Evolutionary conservation across 1,139 yeast species (phyloP), one percentile per base, ranked within the genome.

Genomic region (Geotrichum bryndzae): DNA sequence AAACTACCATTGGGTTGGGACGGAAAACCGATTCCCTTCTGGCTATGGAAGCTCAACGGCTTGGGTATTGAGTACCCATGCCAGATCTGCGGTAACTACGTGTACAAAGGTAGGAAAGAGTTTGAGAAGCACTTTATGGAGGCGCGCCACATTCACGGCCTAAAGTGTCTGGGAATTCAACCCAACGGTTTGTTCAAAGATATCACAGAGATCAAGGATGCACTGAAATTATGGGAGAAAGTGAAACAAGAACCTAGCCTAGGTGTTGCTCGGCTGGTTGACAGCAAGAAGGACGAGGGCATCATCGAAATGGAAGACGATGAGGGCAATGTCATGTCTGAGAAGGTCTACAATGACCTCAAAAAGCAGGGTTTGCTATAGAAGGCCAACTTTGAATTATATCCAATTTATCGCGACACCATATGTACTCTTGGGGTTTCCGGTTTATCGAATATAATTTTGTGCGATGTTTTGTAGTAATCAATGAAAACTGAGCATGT

Each of bases 11-110:
- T 90, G 0, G 98, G 96, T 0, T 82, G 90, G 46, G 97, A 92
- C 73, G 98, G 98, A 0, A 82, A 82, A 52, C 97, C 98, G 0
- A 90, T 94, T 51, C 99, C 99, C 0, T 84, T 80, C 63, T 94
- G 99, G 99, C 77, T 94, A 35, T 92, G 85, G 80, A 94, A 92
- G 72, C 78, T 91, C 46, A 94, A 90, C 69, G 99, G 99, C 0
- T 78, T 92, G 13, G 90, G 89, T 63, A 82, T 84, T 59, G 84
- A 82, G 58, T 90, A 84, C 68, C 72, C 77, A 1, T 94, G 99
- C 74, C 97, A 95, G 72, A 83, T 94, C 4, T 94, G 99, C 72
- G 96, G 96, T 1, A 86, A 90, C 69, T 74, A 77, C 52, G 77
- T 78, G 7, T 94, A 88, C 75, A 83, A 84, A 69, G 99, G 99